These are phyloP conservation scores for Penicillium cataractarum DNA, from an alignment of 495 filamentous ascomycete species.

Conservation along the genomic window DNA sequence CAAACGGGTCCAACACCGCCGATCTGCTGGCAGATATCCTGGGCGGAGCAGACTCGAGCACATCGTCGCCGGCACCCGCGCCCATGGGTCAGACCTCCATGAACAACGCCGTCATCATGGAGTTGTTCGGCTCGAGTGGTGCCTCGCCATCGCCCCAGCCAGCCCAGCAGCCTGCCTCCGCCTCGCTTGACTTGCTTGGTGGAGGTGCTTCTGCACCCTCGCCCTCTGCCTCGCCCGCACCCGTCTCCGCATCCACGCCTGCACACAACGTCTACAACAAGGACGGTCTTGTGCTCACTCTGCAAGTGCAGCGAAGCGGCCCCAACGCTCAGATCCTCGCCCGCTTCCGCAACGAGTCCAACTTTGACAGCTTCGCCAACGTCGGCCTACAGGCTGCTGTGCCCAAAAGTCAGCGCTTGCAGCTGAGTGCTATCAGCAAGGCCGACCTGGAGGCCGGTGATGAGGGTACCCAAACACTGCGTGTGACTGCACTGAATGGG, in stretches of 20 bases:
- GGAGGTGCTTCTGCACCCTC: conserved; percentile 42
- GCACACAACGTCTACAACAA: conserved; percentile 79
- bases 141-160: conserved; percentile 43
- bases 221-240: conserved; percentile 41
- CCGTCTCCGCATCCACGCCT: conserved; percentile 40
- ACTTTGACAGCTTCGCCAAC: conserved; percentile 62
- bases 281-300: conserved; percentile 76
- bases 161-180: conserved; percentile 39
- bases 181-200: conserved; percentile 54
- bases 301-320: conserved; percentile 80
- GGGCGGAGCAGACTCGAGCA: conserved; percentile 50
- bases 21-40: conserved; percentile 88
- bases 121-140: conserved; percentile 63
- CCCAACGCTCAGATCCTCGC: conserved; percentile 73
- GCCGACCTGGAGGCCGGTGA: conserved; percentile 73
- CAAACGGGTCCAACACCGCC: conserved; percentile 75
- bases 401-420: conserved; percentile 90
- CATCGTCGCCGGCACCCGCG: conserved; percentile 58
- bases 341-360: conserved; percentile 77
- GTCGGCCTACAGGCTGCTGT: conserved; percentile 92
- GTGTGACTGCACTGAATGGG: conserved; percentile 78
- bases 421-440: conserved; percentile 83
- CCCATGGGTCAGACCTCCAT: conserved; percentile 52
- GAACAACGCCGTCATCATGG: conserved; percentile 82
- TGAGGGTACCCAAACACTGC: conserved; percentile 88